These are phyloP conservation scores for Brasenia schreberi DNA, from an alignment of 164 flowering plant genomes.

Conservation along the genomic window DNA sequence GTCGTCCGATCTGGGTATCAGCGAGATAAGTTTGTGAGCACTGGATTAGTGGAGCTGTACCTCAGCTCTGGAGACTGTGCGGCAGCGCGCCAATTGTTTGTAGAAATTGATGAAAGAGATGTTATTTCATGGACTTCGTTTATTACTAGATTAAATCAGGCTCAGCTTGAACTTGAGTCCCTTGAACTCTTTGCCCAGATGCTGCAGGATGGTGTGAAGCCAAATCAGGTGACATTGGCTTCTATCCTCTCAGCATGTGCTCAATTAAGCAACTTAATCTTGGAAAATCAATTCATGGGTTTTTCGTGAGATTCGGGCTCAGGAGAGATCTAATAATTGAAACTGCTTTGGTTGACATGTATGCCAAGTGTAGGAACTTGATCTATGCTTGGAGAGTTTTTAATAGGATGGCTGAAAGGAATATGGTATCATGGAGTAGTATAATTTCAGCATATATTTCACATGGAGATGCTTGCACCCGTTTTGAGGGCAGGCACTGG, in stretches of 20 bases:
- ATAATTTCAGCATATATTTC: neutral
- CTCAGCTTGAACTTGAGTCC: conserved; percentile 16
- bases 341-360: conserved; percentile 30
- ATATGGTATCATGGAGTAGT: conserved; percentile 6
- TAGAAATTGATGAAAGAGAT: conserved; percentile 20
- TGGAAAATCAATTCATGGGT: conserved; percentile 32
- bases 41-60: neutral
- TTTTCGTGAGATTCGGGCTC: conserved; percentile 10
- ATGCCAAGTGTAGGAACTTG: conserved; percentile 9
- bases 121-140: conserved; percentile 30
- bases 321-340: conserved; percentile 17
- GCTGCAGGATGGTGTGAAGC: conserved; percentile 10
- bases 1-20: neutral
- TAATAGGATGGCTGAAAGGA: conserved; percentile 6
- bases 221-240: conserved; percentile 22
- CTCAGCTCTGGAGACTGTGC: neutral
- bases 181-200: conserved; percentile 16
- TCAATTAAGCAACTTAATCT: conserved; percentile 10
- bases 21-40: neutral
- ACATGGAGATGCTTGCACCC: neutral
- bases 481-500: neutral
- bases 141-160: conserved; percentile 23
- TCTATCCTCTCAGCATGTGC: conserved; percentile 23
- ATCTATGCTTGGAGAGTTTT: conserved; percentile 7
- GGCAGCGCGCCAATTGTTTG: conserved; percentile 12